phyloP scores from a whole-genome alignment of 768 basidiomycete species.

The Myochromella boudieri region DNA sequence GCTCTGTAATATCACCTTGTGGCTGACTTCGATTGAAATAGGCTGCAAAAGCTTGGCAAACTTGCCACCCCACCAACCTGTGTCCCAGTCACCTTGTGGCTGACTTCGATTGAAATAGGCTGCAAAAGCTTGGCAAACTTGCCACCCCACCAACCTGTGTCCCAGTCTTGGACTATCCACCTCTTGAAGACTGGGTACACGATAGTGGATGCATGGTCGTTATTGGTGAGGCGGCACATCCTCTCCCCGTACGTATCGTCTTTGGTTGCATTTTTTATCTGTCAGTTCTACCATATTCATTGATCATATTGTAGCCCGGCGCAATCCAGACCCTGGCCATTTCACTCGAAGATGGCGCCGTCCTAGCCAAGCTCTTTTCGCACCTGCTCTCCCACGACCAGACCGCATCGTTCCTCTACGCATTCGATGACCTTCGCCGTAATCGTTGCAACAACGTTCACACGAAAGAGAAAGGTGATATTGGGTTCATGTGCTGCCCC shows the following conservation, averaged over 20 bases:
- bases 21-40: background rate
- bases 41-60: constrained; percentile 1
- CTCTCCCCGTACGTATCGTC: constrained; percentile 43
- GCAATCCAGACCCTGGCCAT: constrained; percentile 49
- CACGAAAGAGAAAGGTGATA: constrained; percentile 42
- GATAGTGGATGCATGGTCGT: constrained; percentile 42
- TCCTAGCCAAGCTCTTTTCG: constrained; percentile 60
- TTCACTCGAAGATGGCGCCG: constrained; percentile 61
- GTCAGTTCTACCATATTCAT: background rate
- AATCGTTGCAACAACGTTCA: constrained; percentile 42
- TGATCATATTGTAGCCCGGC: constrained; percentile 36
- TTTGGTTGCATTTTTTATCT: background rate
- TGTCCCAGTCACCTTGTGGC: too few relatives aligned
- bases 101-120: too few relatives aligned
- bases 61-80: background rate
- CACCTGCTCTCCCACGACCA: constrained; percentile 50
- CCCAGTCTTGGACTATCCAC: constrained; percentile 35
- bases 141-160: constrained; percentile 33
- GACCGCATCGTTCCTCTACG: constrained; percentile 48
- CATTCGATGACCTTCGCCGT: constrained; percentile 56
- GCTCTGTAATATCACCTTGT: background rate
- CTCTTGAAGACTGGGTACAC: constrained; percentile 56
- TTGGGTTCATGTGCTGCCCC: constrained; percentile 45
- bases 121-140: constrained; percentile 36
- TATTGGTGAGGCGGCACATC: constrained; percentile 59